Base-by-base conservation (phyloP, 1,284 basidiomycete genomes). In the Cryptococcus amylolentus region DNA sequence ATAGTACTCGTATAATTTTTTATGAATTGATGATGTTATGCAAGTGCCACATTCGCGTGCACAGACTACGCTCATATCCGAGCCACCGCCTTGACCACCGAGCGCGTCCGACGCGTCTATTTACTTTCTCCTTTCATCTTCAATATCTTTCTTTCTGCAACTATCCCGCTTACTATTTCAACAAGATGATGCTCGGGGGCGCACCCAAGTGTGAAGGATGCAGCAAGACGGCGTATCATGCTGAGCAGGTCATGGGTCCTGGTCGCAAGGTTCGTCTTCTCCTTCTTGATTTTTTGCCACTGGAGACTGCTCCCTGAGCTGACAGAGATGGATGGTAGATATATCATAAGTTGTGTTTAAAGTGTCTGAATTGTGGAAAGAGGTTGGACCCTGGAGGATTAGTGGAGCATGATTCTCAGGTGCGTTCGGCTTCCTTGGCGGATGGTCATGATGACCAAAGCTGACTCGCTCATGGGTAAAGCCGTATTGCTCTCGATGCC, bases 301-400 rank as follows among this genome's bases (percentile, higher is more conserved):
- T 23, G 45, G 1, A 23, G 26, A 6, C 41, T 9, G 41, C 28
- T 23, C 5, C 18, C 27, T 39, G 28, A 35, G 2, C 46, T 14
- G 49, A 18, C 9, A n/a, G 18, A 20, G 31, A 20, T 20, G 8
- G 26, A 37, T 9, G 28, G 16, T 60, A 77, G 76, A 71, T 76
- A 44, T 80, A 78, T 49, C 79, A 80, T 64, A 79, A 79, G 58
- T 56, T 69, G 1, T 80, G 79, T 52, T 61, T 80, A 45, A 76
- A 77, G 52, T 80, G 79, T 55, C 52, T 61, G 35, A 59, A 65
- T 8, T 80, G 78, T 62, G 61, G 64, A 49, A 79, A 78, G 60
- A 59, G 73, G 7, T 66, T 79, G 16, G 77, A 79, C 57, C 68
- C 75, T 10, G 69, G 76, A 4, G 57, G 64, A 13, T 53, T 79